Percentiles rank a stretch among this genome's conserved stretches.
These are phyloP conservation scores for Ustilago trichophora DNA, from an alignment of 1,284 basidiomycete genomes.

Conservation along the genomic window DNA sequence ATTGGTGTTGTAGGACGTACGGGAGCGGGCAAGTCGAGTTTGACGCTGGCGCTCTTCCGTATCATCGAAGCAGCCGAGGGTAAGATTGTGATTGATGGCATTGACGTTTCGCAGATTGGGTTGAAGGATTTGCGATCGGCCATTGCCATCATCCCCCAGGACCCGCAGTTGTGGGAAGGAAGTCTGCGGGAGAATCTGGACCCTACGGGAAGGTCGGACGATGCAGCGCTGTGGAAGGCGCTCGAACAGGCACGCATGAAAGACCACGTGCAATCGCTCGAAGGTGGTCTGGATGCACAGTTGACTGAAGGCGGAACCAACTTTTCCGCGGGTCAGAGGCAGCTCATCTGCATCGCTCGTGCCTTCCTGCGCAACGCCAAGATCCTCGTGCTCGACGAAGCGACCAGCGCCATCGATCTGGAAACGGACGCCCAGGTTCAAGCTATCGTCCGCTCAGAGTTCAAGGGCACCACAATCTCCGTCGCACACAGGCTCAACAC, in stretches of 20 bases:
- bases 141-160: slow-evolving; percentile 85
- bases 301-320: slow-evolving; percentile 83
- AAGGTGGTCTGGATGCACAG: too few species aligned
- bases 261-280: too few species aligned
- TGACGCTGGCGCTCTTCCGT: slow-evolving; percentile 70
- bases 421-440: slow-evolving; percentile 88
- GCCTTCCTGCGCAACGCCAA: slow-evolving; percentile 71
- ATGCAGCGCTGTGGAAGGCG: slow-evolving; percentile 80
- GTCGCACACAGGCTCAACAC: slow-evolving; percentile 84
- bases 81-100: slow-evolving; percentile 81
- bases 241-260: slow-evolving; percentile 77
- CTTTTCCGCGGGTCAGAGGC: slow-evolving; percentile 81
- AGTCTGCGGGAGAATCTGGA: slow-evolving; percentile 85
- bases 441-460: slow-evolving; percentile 75
- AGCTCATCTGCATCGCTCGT: slow-evolving; percentile 67
- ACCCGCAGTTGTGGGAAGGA: slow-evolving; percentile 83
- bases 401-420: slow-evolving; percentile 75
- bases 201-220: slow-evolving; percentile 77
- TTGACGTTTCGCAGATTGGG: slow-evolving; percentile 84
- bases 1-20: slow-evolving; percentile 77
- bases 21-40: slow-evolving; percentile 89
- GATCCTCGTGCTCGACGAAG: slow-evolving; percentile 90
- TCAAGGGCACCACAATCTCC: slow-evolving; percentile 66
- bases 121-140: slow-evolving; percentile 73
- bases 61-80: slow-evolving; percentile 77